Conservation (phyloP, 2,329 filamentous ascomycete species). For the Boeremia lycopersici region DNA sequence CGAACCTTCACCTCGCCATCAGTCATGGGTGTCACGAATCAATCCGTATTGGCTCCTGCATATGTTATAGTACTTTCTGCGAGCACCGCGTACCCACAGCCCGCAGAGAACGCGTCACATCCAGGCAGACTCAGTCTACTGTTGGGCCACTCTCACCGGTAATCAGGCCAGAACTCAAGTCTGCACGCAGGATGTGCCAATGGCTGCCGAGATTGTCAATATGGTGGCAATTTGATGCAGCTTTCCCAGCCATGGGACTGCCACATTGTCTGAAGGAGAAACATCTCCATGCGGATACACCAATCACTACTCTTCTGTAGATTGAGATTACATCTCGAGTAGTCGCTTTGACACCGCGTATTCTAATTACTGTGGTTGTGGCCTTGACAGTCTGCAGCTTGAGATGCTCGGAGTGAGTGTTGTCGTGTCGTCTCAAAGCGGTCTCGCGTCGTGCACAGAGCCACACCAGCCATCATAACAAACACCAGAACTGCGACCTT, state of each 20-base stretch:
- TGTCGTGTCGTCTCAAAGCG: constrained; percentile 35
- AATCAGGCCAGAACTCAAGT: constrained; percentile 37
- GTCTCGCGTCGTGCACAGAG: constrained; percentile 38
- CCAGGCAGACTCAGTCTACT: constrained; percentile 38
- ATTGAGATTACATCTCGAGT: constrained; percentile 25
- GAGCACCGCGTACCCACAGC: constrained; percentile 35
- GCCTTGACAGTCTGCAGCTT: constrained; percentile 2
- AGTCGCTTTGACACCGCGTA: constrained; percentile 17
- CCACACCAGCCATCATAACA: constrained; percentile 42
- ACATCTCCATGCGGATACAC: constrained; percentile 35
- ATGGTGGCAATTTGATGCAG: constrained; percentile 44
- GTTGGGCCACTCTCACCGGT: constrained; percentile 43
- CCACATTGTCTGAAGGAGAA: constrained; percentile 36
- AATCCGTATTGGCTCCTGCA: constrained; percentile 36
- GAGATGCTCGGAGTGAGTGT: constrained; percentile 28
- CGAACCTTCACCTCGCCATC: constrained; percentile 48
- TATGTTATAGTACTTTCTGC: constrained; percentile 34
- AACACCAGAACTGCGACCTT: constrained; percentile 41
- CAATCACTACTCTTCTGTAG: constrained; percentile 38
- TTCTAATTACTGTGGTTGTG: constrained; percentile 2
- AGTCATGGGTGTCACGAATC: constrained; percentile 45
- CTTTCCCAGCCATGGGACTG: constrained; percentile 21
- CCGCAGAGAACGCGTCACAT: constrained; percentile 42
- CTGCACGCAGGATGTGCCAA: constrained; percentile 25
- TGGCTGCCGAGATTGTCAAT: constrained; percentile 28